Base-by-base conservation (phyloP, 257 asterid genomes). In the Fraxinus pennsylvanica region DNA sequence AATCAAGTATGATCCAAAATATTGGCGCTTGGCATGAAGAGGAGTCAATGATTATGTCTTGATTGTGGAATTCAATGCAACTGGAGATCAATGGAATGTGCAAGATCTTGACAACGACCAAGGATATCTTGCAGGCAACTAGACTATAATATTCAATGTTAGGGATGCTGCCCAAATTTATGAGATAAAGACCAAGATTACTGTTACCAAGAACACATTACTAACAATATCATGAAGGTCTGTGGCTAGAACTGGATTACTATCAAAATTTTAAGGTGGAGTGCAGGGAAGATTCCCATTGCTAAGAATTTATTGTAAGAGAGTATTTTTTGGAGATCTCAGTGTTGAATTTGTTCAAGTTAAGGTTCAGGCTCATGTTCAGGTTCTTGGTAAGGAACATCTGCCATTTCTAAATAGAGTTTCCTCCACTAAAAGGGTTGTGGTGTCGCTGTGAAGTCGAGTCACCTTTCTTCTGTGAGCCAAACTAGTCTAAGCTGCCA, bases 21-120 rank as follows among this genome's bases (percentile, higher is more conserved):
- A 7, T 41, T 17, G 50, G 12, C 0, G 33, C 63, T 7, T 72
- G 22, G 32, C 32, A 41, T 43, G 59, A 32, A 39, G 75, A 38
- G 27, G 61, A 72, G 3, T 39, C 36, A 12, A 32, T 27, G 47
- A 41, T 72, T 72, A 72, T 39, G 50, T 72, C 25, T 33, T 72
- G 75, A 45, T 45, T 72, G 14, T 72, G 61, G 35, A 41, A 72
- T 72, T 41, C 9, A n/a, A 72, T 72, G 75, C 35, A 8, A 41
- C n/a, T 27, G 27, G 59, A 72, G 35, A 41, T 41, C 5, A 41
- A n/a, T 39, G 33, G 57, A 19, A 39, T 15, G 9, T 71, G 33
- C 30, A 39, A 39, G 47, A 38, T 71, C 43, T 36, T 71, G 21
- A 36, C 54, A 45, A 45, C 19, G 15, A 72, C 75, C 14, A 72